A percentile compares a stretch with the other conserved stretches of the same genome.
Conservation (phyloP, 2,329 filamentous ascomycete species). For the Curvularia spicifera region DNA sequence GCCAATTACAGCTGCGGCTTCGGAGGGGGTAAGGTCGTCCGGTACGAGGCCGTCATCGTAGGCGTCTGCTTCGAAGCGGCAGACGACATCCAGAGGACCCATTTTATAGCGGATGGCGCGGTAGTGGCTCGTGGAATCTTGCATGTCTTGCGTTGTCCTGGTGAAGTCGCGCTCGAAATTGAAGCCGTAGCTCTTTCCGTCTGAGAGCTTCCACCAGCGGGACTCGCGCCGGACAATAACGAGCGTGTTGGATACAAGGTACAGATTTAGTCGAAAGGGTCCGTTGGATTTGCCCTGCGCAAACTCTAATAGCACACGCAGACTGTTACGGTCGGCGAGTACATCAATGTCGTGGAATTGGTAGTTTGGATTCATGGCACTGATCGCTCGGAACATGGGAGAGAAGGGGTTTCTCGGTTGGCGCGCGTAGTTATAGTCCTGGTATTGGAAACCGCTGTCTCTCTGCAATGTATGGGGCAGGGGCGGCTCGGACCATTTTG, state of each 20-base stretch:
- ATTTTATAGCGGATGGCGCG: conserved; percentile 38
- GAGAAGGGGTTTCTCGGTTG: conserved; percentile 33
- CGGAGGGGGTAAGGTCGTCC: conserved; percentile 19
- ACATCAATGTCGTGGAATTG: conserved; percentile 34
- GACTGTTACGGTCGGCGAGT: conserved; percentile 40
- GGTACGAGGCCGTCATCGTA: conserved; percentile 28
- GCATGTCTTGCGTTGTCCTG: conserved; percentile 24
- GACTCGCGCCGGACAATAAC: conserved; percentile 36
- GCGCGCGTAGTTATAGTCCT: conserved; percentile 39
- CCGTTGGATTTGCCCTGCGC: conserved; percentile 33
- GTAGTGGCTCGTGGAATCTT: conserved; percentile 40
- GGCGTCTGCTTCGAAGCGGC: conserved; percentile 40
- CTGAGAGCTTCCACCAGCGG: conserved; percentile 30
- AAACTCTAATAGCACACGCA: conserved; percentile 37
- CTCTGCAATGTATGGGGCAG: conserved; percentile 28
- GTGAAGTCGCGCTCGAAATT: conserved; percentile 43
- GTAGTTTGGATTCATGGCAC: conserved; percentile 31
- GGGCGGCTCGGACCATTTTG: conserved; percentile 28
- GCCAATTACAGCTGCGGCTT: conserved; percentile 21
- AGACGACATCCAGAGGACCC: conserved; percentile 34
- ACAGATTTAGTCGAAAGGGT: conserved; percentile 35
- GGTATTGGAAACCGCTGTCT: conserved; percentile 32
- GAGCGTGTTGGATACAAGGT: conserved; percentile 33
- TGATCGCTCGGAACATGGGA: conserved; percentile 36
- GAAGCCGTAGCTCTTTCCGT: conserved; percentile 26